Conservation (phyloP, 805 yeast species). For the Wickerhamiella brachini region DNA sequence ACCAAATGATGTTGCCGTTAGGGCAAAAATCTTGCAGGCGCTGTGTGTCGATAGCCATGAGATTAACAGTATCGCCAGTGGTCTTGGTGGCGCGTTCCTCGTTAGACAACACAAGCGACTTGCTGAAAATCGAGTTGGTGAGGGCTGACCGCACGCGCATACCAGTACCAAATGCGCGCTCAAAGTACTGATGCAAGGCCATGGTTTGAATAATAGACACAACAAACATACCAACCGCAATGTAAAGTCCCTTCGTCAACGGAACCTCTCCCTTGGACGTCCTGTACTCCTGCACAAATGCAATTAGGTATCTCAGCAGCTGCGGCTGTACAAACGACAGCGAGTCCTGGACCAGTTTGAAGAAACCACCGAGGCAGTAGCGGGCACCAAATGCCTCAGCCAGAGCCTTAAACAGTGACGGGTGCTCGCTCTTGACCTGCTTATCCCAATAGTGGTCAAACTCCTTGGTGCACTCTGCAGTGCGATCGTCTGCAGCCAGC, state of each 20-base stretch:
- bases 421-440: constrained; percentile 30
- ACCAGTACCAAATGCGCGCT: constrained; percentile 39
- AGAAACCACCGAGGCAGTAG: constrained; percentile 56
- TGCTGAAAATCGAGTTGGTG: constrained; percentile 53
- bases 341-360: constrained; percentile 62
- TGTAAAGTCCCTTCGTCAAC: constrained; percentile 43
- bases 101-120: constrained; percentile 54
- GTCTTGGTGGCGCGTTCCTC: constrained; percentile 50
- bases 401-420: constrained; percentile 49
- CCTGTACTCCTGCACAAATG: constrained; percentile 39
- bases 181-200: constrained; percentile 53
- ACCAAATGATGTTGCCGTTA: constrained; percentile 71
- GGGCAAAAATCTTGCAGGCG: constrained; percentile 74
- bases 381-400: constrained; percentile 59
- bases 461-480: constrained; percentile 37
- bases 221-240: constrained; percentile 50
- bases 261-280: constrained; percentile 21
- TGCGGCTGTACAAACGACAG: constrained; percentile 84
- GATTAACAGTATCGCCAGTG: constrained; percentile 86
- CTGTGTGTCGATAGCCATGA: constrained; percentile 90
- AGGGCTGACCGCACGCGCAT: constrained; percentile 46
- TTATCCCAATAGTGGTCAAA: constrained; percentile 49
- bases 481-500: constrained; percentile 52
- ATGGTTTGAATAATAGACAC: constrained; percentile 48
- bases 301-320: constrained; percentile 50